Percentiles rank a stretch among this genome's conserved stretches.
These are phyloP conservation scores for Alternaria solani DNA, from an alignment of 2,329 filamentous ascomycete genomes.

Conservation along the genomic window DNA sequence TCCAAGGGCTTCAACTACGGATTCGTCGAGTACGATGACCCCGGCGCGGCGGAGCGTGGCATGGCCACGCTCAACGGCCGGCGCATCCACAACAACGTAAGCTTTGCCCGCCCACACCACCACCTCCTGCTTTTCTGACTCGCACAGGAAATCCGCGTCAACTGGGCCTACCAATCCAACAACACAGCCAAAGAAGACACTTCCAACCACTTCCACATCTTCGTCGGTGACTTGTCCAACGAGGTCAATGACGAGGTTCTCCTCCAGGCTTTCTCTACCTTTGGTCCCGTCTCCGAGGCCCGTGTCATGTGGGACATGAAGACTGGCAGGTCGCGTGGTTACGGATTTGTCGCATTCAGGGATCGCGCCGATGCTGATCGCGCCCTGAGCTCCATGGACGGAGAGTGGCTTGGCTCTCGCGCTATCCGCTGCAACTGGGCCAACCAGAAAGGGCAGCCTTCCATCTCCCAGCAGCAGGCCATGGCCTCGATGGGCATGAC, in stretches of 20 bases:
- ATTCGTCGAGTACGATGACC: slow-evolving; percentile 98
- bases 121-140: slow-evolving; percentile 32
- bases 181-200: slow-evolving; percentile 95
- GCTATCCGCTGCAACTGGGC: slow-evolving; percentile 99
- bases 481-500: slow-evolving; percentile 99
- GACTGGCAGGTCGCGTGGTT: slow-evolving; percentile 94
- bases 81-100: slow-evolving; percentile 92
- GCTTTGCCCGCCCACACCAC: slow-evolving; percentile 43
- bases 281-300: slow-evolving; percentile 94
- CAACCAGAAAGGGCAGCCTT: slow-evolving; percentile 99
- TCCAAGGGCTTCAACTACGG: slow-evolving; percentile 96
- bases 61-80: slow-evolving; percentile 97
- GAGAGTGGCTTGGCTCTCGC: slow-evolving; percentile 97
- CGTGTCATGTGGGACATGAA: slow-evolving; percentile 99
- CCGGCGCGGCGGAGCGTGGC: slow-evolving; percentile 91
- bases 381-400: slow-evolving; percentile 96
- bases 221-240: slow-evolving; percentile 96
- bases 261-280: slow-evolving; percentile 91
- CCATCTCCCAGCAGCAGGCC: slow-evolving; percentile 95
- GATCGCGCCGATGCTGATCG: slow-evolving; percentile 95
- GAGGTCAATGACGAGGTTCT: slow-evolving; percentile 98
- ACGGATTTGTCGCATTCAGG: slow-evolving; percentile 97
- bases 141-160: slow-evolving; percentile 91
- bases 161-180: slow-evolving; percentile 99
- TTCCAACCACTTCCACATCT: slow-evolving; percentile 98